phyloP scores from a whole-genome alignment of 1,284 basidiomycete species.

The Grifola frondosa region DNA sequence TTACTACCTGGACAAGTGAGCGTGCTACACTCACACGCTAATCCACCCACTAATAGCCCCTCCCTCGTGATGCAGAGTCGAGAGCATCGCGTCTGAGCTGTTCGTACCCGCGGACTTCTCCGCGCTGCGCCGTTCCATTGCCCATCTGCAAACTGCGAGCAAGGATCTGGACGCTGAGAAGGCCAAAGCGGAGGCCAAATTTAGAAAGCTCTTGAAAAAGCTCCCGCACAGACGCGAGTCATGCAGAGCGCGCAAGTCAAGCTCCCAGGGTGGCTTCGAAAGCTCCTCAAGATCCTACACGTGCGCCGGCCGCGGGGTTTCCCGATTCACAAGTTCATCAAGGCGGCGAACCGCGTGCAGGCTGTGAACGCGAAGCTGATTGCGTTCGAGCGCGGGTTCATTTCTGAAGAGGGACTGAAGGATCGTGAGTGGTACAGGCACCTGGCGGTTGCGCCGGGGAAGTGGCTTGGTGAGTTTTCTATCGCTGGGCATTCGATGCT shows the following conservation, averaged over 20 bases:
- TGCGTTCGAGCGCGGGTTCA: conserved; percentile 83
- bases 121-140: conserved; percentile 48
- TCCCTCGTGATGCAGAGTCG: conserved; percentile 28
- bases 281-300: conserved; percentile 16
- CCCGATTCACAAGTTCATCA: conserved; percentile 39
- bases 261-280: conserved; percentile 22
- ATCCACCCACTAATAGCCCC: neutral
- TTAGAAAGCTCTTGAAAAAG: conserved; percentile 33
- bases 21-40: neutral
- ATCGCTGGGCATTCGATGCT: neutral
- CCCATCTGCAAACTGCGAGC: conserved; percentile 51
- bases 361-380: conserved; percentile 71
- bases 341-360: conserved; percentile 62
- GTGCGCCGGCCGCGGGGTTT: conserved; percentile 13
- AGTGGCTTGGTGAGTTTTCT: conserved; percentile 70
- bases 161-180: conserved; percentile 55
- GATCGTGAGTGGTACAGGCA: conserved; percentile 86
- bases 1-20: conserved; percentile 45
- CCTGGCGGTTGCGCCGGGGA: conserved; percentile 86
- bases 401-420: conserved; percentile 75
- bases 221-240: conserved; percentile 19
- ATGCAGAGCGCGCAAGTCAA: neutral
- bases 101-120: conserved; percentile 20
- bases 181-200: conserved; percentile 33
- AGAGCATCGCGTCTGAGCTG: conserved; percentile 25